Base-by-base conservation (phyloP, 2,329 filamentous ascomycete genomes). In the Pseudogymnoascus sp. region DNA sequence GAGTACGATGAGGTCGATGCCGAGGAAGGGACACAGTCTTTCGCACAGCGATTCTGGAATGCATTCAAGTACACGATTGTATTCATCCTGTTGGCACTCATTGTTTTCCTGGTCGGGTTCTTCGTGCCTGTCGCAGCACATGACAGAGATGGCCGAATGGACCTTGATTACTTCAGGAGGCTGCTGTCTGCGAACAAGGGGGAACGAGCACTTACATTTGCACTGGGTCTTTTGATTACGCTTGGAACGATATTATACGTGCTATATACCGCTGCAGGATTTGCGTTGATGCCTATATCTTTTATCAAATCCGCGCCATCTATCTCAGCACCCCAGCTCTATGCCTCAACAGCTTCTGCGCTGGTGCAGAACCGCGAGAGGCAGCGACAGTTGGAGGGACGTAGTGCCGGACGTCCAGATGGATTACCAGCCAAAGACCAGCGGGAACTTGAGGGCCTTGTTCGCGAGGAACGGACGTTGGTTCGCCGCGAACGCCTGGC, bases 1-100 rank as follows among this genome's bases (percentile, higher is more conserved):
- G 95, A 98, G 75, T 96, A 96, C 68, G 93, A 97, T 71, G 92
- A 97, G 77, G 88, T 93, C 19, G 92, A 92, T 65, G 83, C 88
- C 35, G 90, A 96, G 70, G 85, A 90, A 65, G 90, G 91, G 33
- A 86, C 84, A 31, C 88, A 93, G 73, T 89, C 89, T 2, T 75
- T 89, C 64, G 82, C 81, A 6, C 84, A 86, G 71, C 84, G 91
- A 62, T 82, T 98, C 65, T 88, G 87, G 83, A 87, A 87, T n/a
- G 91, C 95, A 3, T 79, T 90, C 73, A 96, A 96, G 77, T 98
- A 97, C 78, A 97, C 95, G 0, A 78, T 93, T 60, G 88, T 86
- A 65, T 98, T 98, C 74, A 77, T 98, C 56, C 77, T 88, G 37
- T 82, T 98, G 6, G 84, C 95, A 4, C 81, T 93, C 59, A 85